Base-by-base conservation (phyloP, 257 asterid species). In the Gardenia jasminoides region DNA sequence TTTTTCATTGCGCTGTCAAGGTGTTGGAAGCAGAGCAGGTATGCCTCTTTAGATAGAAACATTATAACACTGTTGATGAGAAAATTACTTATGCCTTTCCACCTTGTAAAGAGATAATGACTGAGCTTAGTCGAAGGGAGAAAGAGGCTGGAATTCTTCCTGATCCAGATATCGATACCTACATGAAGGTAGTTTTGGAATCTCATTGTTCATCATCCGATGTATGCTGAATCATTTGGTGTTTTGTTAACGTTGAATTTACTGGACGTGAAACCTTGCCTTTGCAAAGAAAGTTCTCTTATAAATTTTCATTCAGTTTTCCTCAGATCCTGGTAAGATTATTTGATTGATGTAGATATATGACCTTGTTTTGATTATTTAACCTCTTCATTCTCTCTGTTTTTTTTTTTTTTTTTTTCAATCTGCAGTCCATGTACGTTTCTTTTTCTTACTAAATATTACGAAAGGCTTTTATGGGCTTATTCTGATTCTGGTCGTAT, bases 11-110 rank as follows among this genome's bases (percentile, higher is more conserved):
- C 86, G 89, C 26, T 91, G 89, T 79, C 96, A 88, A 85, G 96
- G 96, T 52, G 87, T 81, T 71, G 92, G 96, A 74, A 89, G 88
- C 87, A 84, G 89, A 85, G 89, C 89, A 76, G 96, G 96, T 89
- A 80, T 78, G 81, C 74, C 26, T 10, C 10, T 30, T 3, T 0
- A 33, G 8, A 30, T 7, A 48, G 16, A 2, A 15, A 16, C 56
- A 48, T 13, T 46, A 19, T 44, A 26, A 24, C 30, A 48, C n/a
- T 2, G 4, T 5, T 59, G 24, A 17, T 72, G 31, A 48, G 46
- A 28, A 44, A 30, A 59, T 77, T 75, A 65, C 76, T 58, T n/a
- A 33, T 30, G 20, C 11, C 44, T 58, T 22, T 30, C 74, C 67
- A 80, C 59, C 76, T 61, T 79, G 74, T 77, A 43, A 76, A 90